Evolutionary conservation across 2,329 filamentous ascomycete species (phyloP).

Genomic region (Tolypocladium inflatum): DNA sequence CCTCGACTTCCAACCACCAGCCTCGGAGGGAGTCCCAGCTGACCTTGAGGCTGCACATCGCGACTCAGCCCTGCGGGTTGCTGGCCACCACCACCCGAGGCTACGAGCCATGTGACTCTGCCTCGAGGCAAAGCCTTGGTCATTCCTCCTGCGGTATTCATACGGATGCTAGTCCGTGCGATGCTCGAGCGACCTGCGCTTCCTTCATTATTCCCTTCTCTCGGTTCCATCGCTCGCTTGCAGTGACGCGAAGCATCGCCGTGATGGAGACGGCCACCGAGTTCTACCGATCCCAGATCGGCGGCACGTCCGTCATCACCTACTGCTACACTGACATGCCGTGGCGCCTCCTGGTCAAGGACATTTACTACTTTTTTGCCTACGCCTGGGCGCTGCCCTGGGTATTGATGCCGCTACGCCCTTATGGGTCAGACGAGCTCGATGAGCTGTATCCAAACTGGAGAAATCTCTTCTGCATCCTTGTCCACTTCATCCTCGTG

Average conservation of each 20-base stretch:
- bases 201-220: background rate
- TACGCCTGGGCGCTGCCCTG: conserved; percentile 49
- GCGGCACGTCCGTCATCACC: conserved; percentile 46
- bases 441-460: conserved; percentile 55
- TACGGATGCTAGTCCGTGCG: background rate
- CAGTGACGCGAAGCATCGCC: background rate
- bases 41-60: background rate
- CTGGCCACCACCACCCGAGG: background rate
- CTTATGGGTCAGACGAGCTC: conserved; percentile 41
- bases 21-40: background rate
- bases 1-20: background rate
- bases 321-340: conserved; percentile 52
- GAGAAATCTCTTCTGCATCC: conserved; percentile 46
- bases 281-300: conserved; percentile 51
- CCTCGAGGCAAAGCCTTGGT: background rate
- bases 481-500: conserved; percentile 48
- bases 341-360: conserved; percentile 38
- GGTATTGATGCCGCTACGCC: conserved; percentile 48
- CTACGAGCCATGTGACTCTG: background rate
- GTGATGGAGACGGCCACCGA: conserved; percentile 28
- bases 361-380: conserved; percentile 45
- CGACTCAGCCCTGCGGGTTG: background rate
- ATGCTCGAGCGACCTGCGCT: background rate
- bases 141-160: too few relatives aligned
- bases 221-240: background rate